These are phyloP conservation scores for Priceomyces carsonii DNA, from an alignment of 805 yeast species.

Conservation along the genomic window DNA sequence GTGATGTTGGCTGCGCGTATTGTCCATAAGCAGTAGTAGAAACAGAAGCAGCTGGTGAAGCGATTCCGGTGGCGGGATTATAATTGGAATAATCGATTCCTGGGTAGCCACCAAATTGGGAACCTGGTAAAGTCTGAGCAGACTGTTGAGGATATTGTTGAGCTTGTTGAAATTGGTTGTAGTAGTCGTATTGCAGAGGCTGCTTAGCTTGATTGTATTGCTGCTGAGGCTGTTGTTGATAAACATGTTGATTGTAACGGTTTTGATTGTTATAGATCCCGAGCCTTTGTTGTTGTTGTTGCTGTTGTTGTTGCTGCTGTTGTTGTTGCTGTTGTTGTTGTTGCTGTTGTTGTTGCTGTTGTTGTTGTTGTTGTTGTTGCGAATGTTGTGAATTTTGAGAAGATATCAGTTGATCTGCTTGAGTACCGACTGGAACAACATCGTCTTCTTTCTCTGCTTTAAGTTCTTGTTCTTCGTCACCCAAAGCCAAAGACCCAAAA, in stretches of 20 bases:
- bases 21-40: conserved; percentile 30
- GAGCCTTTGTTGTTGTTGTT: conserved; percentile 16
- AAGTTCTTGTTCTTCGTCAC: conserved; percentile 39
- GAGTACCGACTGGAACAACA: conserved; percentile 15
- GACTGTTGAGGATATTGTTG: conserved; percentile 45
- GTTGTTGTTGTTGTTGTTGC: conserved; percentile 20
- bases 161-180: conserved; percentile 36
- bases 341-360: conserved; percentile 13
- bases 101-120: conserved; percentile 45
- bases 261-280: conserved; percentile 14
- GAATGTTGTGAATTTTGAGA: conserved; percentile 14
- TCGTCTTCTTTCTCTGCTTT: conserved; percentile 18
- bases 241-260: conserved; percentile 13
- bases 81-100: conserved; percentile 44
- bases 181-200: conserved; percentile 32
- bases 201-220: conserved; percentile 23
- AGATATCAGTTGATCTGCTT: conserved; percentile 13
- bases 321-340: conserved; percentile 12
- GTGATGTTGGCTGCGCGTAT: conserved; percentile 20
- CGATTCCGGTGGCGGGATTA: conserved; percentile 31
- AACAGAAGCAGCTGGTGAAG: conserved; percentile 26
- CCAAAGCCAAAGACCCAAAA: conserved; percentile 58
- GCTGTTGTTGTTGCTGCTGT: conserved; percentile 15
- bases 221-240: conserved; percentile 17
- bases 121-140: conserved; percentile 39